Evolutionary conservation across 2,329 filamentous ascomycete genomes (phyloP), one percentile per base, ranked within the genome.

Genomic region (Pyricularia pennisetigena): DNA sequence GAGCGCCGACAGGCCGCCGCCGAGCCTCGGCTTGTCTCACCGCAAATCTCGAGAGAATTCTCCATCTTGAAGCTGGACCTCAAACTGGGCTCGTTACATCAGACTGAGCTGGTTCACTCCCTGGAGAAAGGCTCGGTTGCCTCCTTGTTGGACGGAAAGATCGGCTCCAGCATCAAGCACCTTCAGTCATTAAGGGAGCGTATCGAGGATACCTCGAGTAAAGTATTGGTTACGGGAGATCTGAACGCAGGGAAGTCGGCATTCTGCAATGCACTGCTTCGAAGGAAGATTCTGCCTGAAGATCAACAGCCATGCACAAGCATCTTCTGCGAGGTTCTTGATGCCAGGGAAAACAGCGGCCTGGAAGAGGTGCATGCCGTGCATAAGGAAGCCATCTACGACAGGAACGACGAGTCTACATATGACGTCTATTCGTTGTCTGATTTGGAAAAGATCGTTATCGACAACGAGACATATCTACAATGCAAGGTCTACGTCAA

Each of bases 291-390:
- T 30, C 80, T 99, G 4, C 95, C 95, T 0, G 95, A 98, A 79
- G 95, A 99, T 74, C 94, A 99, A 78, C 95, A 98, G 76, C 95
- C 95, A 1, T 99, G 95, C 79, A 99, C 95, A 1, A 95, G 93
- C 78, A 97, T 99, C 69, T 99, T 99, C 80, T 99, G 95, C 77
- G 95, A 99, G 77, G 95, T 99, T 2, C 79, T 99, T 69, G 94
- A 99, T 78, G 91, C 92, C 5, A 88, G 92, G 71, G 93, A 97
- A 76, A 99, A 99, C 74, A 89, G 88, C 32, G 92, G 93, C 2
- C 78, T 97, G 1, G 95, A 99, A 77, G 95, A 99, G 78, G 95
- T 98, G 0, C 95, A 99, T 75, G 95, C 94, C 0, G 91, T 99
- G 16, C 93, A 96, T 75, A 93, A 91, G 76, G 88, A 94, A 70